Base-by-base conservation (phyloP, 495 filamentous ascomycete genomes). In the Polyplosphaeria fusca region DNA sequence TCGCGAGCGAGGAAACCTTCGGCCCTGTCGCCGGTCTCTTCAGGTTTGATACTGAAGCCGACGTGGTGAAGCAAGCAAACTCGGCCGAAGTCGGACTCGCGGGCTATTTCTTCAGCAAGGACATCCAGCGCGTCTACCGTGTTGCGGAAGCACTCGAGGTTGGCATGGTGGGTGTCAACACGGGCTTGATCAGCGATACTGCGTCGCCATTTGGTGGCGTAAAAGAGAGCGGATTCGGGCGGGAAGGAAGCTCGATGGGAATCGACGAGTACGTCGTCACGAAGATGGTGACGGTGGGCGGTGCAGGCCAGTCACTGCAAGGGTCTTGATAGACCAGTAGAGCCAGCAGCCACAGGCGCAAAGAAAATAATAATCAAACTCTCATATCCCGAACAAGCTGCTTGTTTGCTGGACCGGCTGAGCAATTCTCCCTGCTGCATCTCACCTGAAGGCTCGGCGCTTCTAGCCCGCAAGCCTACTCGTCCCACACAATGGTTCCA, bases 211-310 rank as follows among this genome's bases (percentile, higher is more conserved):
- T 96, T 68, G 93, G 92, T 18, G 93, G 92, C 53, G 88, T 98
- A 16, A 98, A 98, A 72, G 78, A 88, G 71, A 90, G 86, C 67
- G 92, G 92, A 3, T 96, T 96, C 61, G 92, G 93, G 18, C 72
- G 91, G 28, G 92, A 98, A 73, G 93, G 93, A 28, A 91, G 86
- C 70, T 86, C 86, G 71, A 89, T 95, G 67, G 93, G 93, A 14
- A 86, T 94, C 63, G 87, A 87, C 9, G 93, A 96, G 73, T 98
- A 94, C 70, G 79, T 86, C 67, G 73, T 81, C 47, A 88, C 86
- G 39, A 98, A 98, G 79, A 93, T 82, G 74, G 82, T 96, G 32
- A 93, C 89, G 4, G 81, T 87, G 68, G 91, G 65, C 4, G 65
- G 65, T 4, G 63, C 56, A 45, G 65, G 65, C 9, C 47, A 59